phyloP scores from a whole-genome alignment of 1,284 basidiomycete genomes.

The Lentinula novae-zelandiae region DNA sequence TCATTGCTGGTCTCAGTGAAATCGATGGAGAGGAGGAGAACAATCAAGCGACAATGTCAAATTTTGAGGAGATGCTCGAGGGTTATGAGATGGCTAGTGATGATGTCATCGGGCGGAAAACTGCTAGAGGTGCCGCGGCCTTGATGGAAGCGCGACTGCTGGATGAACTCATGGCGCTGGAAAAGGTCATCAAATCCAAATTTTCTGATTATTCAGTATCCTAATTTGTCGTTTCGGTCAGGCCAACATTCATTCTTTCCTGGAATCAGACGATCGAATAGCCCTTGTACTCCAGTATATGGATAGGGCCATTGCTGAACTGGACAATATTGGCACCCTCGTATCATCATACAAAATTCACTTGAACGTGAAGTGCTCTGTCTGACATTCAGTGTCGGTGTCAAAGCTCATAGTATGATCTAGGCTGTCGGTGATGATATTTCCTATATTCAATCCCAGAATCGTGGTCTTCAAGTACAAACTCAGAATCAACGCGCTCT shows the following conservation, averaged over 20 bases:
- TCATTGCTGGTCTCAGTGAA: conserved; percentile 56
- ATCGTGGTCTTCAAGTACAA: conserved; percentile 95
- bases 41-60: conserved; percentile 78
- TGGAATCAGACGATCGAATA: conserved; percentile 90
- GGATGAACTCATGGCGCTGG: conserved; percentile 86
- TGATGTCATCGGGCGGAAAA: conserved; percentile 58
- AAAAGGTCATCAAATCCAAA: conserved; percentile 60
- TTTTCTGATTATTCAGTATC: conserved; percentile 1
- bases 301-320: conserved; percentile 81
- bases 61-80: conserved; percentile 98
- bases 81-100: conserved; percentile 94
- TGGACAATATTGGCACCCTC: conserved; percentile 84
- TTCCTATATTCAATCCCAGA: conserved; percentile 93
- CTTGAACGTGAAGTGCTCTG: conserved; percentile 62
- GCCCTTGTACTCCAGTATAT: conserved; percentile 84
- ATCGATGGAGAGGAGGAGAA: conserved; percentile 68
- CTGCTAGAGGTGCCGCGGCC: conserved; percentile 74
- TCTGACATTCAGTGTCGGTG: conserved; percentile 3
- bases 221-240: conserved; percentile 25
- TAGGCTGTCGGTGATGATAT: conserved; percentile 95
- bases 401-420: neutral
- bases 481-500: conserved; percentile 92
- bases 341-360: conserved; percentile 93
- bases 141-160: conserved; percentile 83
- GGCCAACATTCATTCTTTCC: conserved; percentile 97